Percentiles rank a stretch among this genome's conserved stretches.
Evolutionary conservation across 139 green algal genomes (phyloP).

Genomic region (Chlorella vulgaris): DNA sequence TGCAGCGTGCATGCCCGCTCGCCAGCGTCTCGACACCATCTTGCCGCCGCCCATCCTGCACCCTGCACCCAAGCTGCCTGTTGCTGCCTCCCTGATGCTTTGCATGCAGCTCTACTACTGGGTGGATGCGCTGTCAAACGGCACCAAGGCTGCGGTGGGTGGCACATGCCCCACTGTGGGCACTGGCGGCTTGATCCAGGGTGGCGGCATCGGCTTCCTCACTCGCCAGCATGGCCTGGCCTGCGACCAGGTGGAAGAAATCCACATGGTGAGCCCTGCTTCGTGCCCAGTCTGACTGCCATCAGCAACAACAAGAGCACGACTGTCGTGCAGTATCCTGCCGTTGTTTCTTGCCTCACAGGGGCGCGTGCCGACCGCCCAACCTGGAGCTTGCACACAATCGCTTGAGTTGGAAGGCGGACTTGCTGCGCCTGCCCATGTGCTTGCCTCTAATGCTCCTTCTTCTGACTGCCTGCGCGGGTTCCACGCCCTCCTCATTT

Average conservation of each 20-base stretch:
- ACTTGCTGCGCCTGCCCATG: too few relatives aligned
- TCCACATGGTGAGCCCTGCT: background rate
- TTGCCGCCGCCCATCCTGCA: too few relatives aligned
- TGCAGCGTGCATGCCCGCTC: too few relatives aligned
- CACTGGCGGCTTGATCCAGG: background rate
- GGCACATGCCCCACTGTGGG: constrained; percentile 27
- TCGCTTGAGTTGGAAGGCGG: too few relatives aligned
- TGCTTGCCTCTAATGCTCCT: too few relatives aligned
- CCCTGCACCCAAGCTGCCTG: background rate
- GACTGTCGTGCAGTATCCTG: too few relatives aligned
- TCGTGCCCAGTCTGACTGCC: background rate
- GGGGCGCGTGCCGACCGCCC: too few relatives aligned
- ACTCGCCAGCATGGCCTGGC: constrained; percentile 11
- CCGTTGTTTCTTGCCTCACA: too few relatives aligned
- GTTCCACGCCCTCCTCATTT: too few relatives aligned
- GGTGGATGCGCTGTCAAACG: background rate
- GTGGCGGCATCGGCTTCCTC: constrained; percentile 24
- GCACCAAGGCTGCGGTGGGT: constrained; percentile 7
- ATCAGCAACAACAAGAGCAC: too few relatives aligned
- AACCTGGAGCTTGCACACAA: too few relatives aligned
- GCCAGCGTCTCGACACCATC: too few relatives aligned
- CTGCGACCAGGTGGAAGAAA: constrained; percentile 7
- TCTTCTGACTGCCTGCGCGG: background rate
- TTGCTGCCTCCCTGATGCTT: background rate
- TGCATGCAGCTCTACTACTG: background rate